Base-by-base conservation (phyloP, 495 filamentous ascomycete genomes). In the Antarctomyces pellizariae region DNA sequence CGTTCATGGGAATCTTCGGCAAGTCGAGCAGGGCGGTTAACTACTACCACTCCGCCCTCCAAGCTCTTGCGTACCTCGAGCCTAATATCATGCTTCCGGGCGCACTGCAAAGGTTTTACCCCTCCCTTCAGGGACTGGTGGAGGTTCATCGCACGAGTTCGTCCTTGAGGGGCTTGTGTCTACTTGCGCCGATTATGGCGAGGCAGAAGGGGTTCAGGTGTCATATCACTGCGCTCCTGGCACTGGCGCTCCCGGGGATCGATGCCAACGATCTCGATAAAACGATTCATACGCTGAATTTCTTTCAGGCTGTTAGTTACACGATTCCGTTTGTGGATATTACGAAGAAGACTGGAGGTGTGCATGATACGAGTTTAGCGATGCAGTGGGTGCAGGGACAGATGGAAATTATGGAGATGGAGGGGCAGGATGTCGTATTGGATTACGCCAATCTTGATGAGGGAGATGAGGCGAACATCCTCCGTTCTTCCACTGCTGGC, bases 181-280 rank as follows among this genome's bases (percentile, higher is more conserved):
- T 82, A 49, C 66, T 92, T 16, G 73, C 84, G 34, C 73, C 73
- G 48, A 67, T 78, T 32, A 86, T 99, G 64, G 67, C 79, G 4
- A 71, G 71, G 29, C 78, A 82, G 14, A 92, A 82, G 42, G 86
- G 86, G 13, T 91, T 82, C 35, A 64, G 86, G 30, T 95, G 89
- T 37, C 86, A 99, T 44, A 67, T 95, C 39, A 95, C 89, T 7
- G 80, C 84, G 1, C 48, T 95, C 18, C 50, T 99, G 11, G 89
- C 84, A 5, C 62, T 99, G 29, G 79, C 86, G 2, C 56, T 99
- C 19, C 86, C 86, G 1, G 86, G 86, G 16, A 89, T 99, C 27
- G 86, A 99, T 51, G 84, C 86, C 16, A 99, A 99, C 46, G 86
- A 99, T 49, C 58, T 99, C 16, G 79, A 84, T 35, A 99, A 99